Evolutionary conservation across 352 stramenopile species (phyloP), one percentile per base, ranked within the genome.

Genomic region (Pythium plurisporium): DNA sequence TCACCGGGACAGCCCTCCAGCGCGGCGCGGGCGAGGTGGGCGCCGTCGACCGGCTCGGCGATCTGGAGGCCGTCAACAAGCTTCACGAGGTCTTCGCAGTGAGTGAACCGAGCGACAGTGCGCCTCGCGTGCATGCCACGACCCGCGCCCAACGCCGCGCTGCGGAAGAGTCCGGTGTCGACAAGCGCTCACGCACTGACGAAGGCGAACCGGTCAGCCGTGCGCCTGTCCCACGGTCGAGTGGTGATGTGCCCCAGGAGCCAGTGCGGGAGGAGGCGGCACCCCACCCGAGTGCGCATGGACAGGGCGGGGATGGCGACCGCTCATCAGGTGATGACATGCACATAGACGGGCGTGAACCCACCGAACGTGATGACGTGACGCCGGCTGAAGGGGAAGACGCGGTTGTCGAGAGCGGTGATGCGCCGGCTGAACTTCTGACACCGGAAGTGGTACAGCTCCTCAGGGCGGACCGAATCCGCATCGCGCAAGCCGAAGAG

Each of bases 1-100:
- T 60, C 46, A 59, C 59, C 0, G 59, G 52, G 0, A 62, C 46
- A 30, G 48, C 45, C 15, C 45, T 52, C 8, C 45, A 52, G n/a
- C 27, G 45, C 2, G 17, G 37, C 3, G 38, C n/a, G 3, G 50
- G 38, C 10, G 38, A 36, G 12, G 5, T 25, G 27, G 10, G 31
- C 25, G 0, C 15, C 2, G 3, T n/a, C 9, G 38, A 58, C 1
- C 2, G 12, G 1, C 17, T 27, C 23, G 38, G 14, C 17, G 50
- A 33, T 30, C 4, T 58, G 17, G 50, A 31, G 50, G 14, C 23
- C 17, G n/a, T 58, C 4, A 49, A 48, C 20, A 25, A 29, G 11
- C 38, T 58, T 1, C 40, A 17, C 3, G 50, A 49, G 26, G 50
- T 57, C 1, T 3, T 53, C 15, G 33, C 11, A 5, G 11, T 43